Evolutionary conservation across 495 filamentous ascomycete genomes (phyloP), one percentile per base, ranked within the genome.

Genomic region (Talaromyces wortmannii): DNA sequence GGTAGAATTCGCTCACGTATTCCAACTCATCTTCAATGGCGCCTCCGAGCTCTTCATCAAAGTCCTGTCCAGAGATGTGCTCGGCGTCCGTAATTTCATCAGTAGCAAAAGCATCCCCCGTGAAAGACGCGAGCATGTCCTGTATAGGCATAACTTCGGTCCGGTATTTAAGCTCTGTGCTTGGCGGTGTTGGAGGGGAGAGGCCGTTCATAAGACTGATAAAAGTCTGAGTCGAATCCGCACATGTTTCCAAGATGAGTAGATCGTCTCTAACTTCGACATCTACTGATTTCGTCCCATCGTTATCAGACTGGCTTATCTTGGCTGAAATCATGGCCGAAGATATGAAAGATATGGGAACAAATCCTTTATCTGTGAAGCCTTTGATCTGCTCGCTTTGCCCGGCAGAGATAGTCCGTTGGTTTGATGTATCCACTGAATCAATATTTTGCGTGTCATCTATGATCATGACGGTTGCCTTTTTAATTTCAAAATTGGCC

Each of bases 141-240:
- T 91, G 69, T 4, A 97, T 76, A 0, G 92, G 88, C 55, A 95
- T 83, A 23, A 95, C 82, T 53, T 92, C 81, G 2, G 92, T 97
- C 43, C 86, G 82, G 65, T 97, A 99, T 63, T 92, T 92, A 54
- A 83, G 78, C 52, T 86, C 84, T 47, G 86, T 86, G 60, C 81
- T 89, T 7, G 91, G 91, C 0, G 90, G 85, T 6, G 81, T 81
- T 3, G 95, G 94, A 18, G 92, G 94, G 10, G 83, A 83, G 5
- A 99, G 78, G 0, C 86, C 91, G 62, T 89, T 90, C 43, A 94
- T 65, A 55, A 94, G 81, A 13, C 78, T 83, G 50, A 95, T 84
- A 3, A 99, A 79, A 0, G 95, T 97, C 62, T 96, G 91, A 0
- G 94, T 97, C 8, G 95, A 97, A 68, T 99, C 95, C 13, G 95